Evolutionary conservation across 768 basidiomycete species (phyloP).

Genomic region (Hydnomerulius pinastri): DNA sequence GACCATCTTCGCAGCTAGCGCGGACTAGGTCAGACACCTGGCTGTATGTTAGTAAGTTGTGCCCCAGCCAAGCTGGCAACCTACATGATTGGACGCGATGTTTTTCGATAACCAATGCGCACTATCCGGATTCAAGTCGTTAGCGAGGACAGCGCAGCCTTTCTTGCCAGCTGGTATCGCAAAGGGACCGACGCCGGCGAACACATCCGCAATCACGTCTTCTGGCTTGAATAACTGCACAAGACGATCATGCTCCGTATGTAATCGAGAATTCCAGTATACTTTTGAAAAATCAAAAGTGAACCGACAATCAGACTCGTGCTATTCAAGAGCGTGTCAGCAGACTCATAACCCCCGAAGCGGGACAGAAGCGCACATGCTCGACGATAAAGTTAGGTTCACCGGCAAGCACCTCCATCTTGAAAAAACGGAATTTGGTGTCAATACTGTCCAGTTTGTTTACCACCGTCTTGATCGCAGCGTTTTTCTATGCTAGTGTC

Average conservation of each 20-base stretch:
- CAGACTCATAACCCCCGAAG: background rate
- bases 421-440: constrained; percentile 85
- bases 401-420: constrained; percentile 96
- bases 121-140: constrained; percentile 92
- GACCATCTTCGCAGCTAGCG: constrained; percentile 81
- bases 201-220: constrained; percentile 89
- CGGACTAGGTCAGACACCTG: constrained; percentile 70
- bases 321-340: constrained; percentile 42
- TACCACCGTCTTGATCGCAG: constrained; percentile 80
- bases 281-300: constrained; percentile 93
- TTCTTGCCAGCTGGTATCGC: constrained; percentile 91
- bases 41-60: constrained; percentile 4
- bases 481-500: constrained; percentile 72
- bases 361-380: constrained; percentile 52
- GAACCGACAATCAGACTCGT: constrained; percentile 84
- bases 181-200: constrained; percentile 98
- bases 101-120: constrained; percentile 77
- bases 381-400: constrained; percentile 84
- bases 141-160: constrained; percentile 86
- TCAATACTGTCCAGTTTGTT: constrained; percentile 92
- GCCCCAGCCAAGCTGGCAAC: constrained; percentile 20
- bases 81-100: constrained; percentile 72
- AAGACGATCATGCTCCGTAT: constrained; percentile 87
- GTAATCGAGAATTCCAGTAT: constrained; percentile 97
- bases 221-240: constrained; percentile 70